A percentile compares a stretch with the other conserved stretches of the same genome.
Evolutionary conservation across 1,284 basidiomycete species (phyloP).

Genomic region (Ustilago nuda): DNA sequence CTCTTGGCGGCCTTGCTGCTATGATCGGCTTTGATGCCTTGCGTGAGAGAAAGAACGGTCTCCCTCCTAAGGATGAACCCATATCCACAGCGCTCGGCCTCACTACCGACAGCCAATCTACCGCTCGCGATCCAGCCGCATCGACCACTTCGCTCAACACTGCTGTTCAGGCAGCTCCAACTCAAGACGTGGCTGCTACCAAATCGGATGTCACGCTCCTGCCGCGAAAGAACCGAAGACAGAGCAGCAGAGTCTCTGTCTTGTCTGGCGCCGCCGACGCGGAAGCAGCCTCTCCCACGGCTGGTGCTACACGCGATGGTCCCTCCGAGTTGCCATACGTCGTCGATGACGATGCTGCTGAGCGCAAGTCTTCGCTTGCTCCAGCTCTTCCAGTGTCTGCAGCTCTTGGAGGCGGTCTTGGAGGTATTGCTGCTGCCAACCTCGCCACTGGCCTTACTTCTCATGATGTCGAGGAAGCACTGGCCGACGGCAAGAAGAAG

Average conservation of each 20-base stretch:
- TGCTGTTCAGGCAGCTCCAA: slow-evolving; percentile 8
- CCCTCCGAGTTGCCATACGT: slow-evolving; percentile 47
- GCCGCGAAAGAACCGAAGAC: slow-evolving; percentile 1
- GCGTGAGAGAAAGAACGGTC: slow-evolving; percentile 42
- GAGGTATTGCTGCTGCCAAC: slow-evolving; percentile 34
- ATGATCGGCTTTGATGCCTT: slow-evolving; percentile 53
- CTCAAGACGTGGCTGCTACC: slow-evolving; percentile 6
- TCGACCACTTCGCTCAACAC: slow-evolving; percentile 29
- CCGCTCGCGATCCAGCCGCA: slow-evolving; percentile 15
- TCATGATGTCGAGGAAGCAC: not conserved
- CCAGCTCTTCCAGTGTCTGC: slow-evolving; percentile 25
- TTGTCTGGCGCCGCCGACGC: slow-evolving; percentile 11
- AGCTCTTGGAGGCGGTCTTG: slow-evolving; percentile 32
- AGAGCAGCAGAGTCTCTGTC: slow-evolving; percentile 26
- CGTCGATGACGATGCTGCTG: slow-evolving; percentile 24
- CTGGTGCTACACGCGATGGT: slow-evolving; percentile 3
- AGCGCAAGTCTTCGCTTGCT: slow-evolving; percentile 12
- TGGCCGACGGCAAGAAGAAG: slow-evolving; percentile 12
- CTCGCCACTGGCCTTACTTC: slow-evolving; percentile 13
- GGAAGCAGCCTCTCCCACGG: slow-evolving; percentile 2
- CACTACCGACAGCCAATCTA: slow-evolving; percentile 12
- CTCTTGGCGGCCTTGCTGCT: slow-evolving; percentile 48
- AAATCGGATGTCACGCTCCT: slow-evolving; percentile 3
- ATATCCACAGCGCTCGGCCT: slow-evolving; percentile 23
- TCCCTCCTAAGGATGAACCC: slow-evolving; percentile 40